phyloP scores from a whole-genome alignment of 2,329 filamentous ascomycete species.

The Fusarium longipes region DNA sequence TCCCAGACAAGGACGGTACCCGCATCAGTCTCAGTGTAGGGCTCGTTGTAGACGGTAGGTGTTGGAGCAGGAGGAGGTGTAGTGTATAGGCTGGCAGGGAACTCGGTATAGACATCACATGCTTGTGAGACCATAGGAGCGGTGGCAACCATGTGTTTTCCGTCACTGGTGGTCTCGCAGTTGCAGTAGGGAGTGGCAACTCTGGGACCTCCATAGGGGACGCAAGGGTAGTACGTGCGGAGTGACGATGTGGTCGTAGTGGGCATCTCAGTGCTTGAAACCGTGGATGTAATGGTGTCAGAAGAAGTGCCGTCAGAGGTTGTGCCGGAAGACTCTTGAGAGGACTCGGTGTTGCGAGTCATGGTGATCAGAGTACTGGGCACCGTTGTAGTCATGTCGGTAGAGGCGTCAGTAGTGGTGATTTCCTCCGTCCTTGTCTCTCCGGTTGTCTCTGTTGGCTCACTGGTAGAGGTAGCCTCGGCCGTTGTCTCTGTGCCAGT shows the following conservation, averaged over 20 bases:
- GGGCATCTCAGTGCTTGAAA: neutral
- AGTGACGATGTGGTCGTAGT: neutral
- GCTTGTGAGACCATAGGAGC: slow-evolving; percentile 6
- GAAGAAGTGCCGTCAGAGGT: neutral
- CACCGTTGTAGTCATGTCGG: neutral
- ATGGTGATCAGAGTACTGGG: slow-evolving; percentile 16
- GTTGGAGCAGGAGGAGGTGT: neutral
- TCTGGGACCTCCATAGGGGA: neutral
- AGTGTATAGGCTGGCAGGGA: slow-evolving; percentile 14
- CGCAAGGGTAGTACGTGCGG: slow-evolving; percentile 16
- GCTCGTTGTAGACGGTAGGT: slow-evolving; percentile 10
- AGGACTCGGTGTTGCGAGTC: slow-evolving; percentile 6
- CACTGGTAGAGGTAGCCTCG: neutral
- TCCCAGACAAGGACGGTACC: slow-evolving; percentile 6
- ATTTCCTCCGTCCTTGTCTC: neutral
- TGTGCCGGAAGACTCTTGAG: neutral
- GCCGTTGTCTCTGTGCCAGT: neutral
- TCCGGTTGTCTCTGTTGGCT: neutral
- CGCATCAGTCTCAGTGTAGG: neutral
- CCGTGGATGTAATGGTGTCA: neutral
- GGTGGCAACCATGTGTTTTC: neutral
- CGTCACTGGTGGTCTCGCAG: slow-evolving; percentile 19
- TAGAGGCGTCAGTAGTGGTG: neutral
- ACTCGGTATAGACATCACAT: slow-evolving; percentile 5
- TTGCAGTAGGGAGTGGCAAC: neutral